phyloP scores from a whole-genome alignment of 768 basidiomycete genomes.

The Sistotremastrum suecicum region DNA sequence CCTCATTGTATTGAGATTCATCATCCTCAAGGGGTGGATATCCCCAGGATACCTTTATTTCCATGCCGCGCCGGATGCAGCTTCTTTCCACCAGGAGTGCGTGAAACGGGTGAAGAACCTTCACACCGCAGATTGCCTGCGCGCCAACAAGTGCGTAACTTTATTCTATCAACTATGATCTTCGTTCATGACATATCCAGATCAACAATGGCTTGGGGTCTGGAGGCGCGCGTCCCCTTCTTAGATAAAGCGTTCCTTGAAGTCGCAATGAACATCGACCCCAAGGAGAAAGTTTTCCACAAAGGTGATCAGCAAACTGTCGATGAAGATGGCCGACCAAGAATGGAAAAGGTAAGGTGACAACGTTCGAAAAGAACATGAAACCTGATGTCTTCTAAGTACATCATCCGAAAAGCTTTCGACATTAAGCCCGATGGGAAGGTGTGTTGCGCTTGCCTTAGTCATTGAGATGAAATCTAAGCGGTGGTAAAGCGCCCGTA shows the following conservation, averaged over 20 bases:
- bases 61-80: constrained; percentile 86
- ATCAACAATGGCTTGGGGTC: constrained; percentile 99
- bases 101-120: constrained; percentile 94
- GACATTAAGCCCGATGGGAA: constrained; percentile 73
- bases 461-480: background rate
- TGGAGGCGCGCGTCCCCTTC: constrained; percentile 98
- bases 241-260: constrained; percentile 95
- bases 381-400: constrained; percentile 28
- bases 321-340: constrained; percentile 78
- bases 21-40: constrained; percentile 2
- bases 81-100: constrained; percentile 89
- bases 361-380: background rate
- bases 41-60: constrained; percentile 89
- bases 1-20: background rate
- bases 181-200: constrained; percentile 21
- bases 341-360: constrained; percentile 79
- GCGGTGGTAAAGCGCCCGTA: constrained; percentile 47
- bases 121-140: constrained; percentile 92
- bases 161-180: background rate
- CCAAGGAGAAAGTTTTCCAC: constrained; percentile 77
- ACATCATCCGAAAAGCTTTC: constrained; percentile 92
- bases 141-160: constrained; percentile 80
- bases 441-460: constrained; percentile 18
- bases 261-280: constrained; percentile 79
- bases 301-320: constrained; percentile 62